phyloP scores from a whole-genome alignment of 225 moss, liverwort and hornwort genomes.

The Marchantia paleacea region DNA sequence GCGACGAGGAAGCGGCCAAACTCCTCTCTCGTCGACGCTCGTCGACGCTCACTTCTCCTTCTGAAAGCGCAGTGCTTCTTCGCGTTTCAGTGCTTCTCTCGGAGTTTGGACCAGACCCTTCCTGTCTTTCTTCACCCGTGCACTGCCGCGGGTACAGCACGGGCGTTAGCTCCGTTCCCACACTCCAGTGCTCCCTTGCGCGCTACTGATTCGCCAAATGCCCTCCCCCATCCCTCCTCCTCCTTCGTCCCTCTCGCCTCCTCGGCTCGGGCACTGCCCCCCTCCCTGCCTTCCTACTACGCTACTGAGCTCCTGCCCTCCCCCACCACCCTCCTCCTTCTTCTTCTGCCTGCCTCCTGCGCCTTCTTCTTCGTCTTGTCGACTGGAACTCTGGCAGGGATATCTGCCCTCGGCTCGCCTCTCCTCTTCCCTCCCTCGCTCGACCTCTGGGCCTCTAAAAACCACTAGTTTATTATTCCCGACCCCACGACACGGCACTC shows the following conservation, averaged over 20 bases:
- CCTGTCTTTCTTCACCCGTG: conserved; percentile 12
- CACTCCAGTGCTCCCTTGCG: not conserved
- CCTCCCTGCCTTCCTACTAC: not conserved
- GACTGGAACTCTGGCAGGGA: conserved; percentile 1
- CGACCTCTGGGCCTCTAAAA: not conserved
- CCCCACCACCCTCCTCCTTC: not conserved
- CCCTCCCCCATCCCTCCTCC: conserved; percentile 2
- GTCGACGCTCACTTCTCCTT: conserved; percentile 6
- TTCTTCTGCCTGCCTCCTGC: not conserved
- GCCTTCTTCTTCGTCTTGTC: not conserved
- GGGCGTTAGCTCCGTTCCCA: conserved; percentile 5
- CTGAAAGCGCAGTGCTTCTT: conserved; percentile 2
- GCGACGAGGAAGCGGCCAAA: conserved; percentile 31
- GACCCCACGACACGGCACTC: not conserved
- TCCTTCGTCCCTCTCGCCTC: not conserved
- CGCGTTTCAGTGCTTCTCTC: conserved; percentile 19
- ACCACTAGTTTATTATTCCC: conserved; percentile 3
- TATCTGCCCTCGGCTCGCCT: not conserved
- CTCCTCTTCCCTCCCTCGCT: not conserved
- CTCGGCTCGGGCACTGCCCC: not conserved
- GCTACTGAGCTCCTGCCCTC: not conserved
- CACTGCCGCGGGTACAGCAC: conserved; percentile 17
- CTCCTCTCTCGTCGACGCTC: conserved; percentile 20
- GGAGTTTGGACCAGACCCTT: conserved; percentile 9
- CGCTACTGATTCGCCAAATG: not conserved